These are phyloP conservation scores for Cyanophora paradoxa DNA, from an alignment of 78 protist species.

Conservation along the genomic window DNA sequence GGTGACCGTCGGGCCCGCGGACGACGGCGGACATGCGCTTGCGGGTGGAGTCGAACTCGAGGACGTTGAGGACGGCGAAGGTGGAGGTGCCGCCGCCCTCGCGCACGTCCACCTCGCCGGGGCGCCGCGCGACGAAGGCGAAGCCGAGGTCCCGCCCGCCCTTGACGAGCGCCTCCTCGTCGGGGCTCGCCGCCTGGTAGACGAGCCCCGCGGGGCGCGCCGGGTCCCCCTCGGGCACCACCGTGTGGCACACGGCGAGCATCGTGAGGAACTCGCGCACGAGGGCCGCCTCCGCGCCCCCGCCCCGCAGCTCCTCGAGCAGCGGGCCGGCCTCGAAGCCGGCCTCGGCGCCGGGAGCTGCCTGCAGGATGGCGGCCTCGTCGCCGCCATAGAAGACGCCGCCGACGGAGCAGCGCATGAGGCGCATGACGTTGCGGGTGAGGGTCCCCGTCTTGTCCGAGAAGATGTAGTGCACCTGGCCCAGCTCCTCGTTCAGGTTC, in stretches of 20 bases:
- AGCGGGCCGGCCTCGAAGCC: slow-evolving; percentile 14
- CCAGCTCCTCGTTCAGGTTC: slow-evolving; percentile 80
- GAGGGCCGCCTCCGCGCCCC: background rate
- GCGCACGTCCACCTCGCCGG: background rate
- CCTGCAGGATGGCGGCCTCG: background rate
- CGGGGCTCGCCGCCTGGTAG: slow-evolving; percentile 82
- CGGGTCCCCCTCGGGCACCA: no score
- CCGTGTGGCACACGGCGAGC: slow-evolving; percentile 47
- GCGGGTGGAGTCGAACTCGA: slow-evolving; percentile 69
- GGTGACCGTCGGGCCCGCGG: slow-evolving; percentile 51
- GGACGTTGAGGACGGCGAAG: slow-evolving; percentile 3
- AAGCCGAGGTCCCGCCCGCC: slow-evolving; percentile 57
- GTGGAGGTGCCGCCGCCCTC: background rate
- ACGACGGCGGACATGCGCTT: slow-evolving; percentile 1
- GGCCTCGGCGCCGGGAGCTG: background rate
- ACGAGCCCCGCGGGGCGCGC: no score
- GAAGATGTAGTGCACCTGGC: slow-evolving; percentile 38
- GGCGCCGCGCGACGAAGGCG: background rate
- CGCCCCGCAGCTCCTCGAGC: background rate
- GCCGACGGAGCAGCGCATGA: slow-evolving; percentile 43
- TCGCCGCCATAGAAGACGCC: background rate
- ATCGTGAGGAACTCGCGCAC: slow-evolving; percentile 2
- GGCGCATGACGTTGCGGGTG: slow-evolving; percentile 54
- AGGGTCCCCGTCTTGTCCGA: slow-evolving; percentile 39
- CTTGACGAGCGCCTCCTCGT: slow-evolving; percentile 79